Conservation (phyloP, 1,284 basidiomycete genomes). For the Filobasidium uniguttulatum region DNA sequence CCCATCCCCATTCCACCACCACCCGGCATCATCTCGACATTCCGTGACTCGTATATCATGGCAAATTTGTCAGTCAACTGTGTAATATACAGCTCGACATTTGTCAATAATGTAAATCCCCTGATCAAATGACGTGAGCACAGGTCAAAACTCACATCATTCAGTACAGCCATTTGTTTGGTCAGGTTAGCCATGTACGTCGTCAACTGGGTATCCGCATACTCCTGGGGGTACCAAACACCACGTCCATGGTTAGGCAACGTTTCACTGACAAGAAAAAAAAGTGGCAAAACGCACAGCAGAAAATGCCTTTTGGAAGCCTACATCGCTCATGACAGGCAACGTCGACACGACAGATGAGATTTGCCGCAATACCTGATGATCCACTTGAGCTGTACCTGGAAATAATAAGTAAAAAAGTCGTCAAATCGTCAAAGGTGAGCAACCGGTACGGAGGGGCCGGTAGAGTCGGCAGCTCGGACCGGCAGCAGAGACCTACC, state of each 20-base stretch:
- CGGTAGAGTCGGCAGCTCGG: no score
- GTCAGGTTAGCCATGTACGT: constrained; percentile 76
- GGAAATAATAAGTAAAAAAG: neutral
- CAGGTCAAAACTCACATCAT: constrained; percentile 78
- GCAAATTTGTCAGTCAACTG: neutral
- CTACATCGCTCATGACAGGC: constrained; percentile 64
- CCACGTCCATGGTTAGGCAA: neutral
- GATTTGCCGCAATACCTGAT: constrained; percentile 67
- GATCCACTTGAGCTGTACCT: constrained; percentile 58
- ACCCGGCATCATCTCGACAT: neutral
- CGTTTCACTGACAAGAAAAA: neutral
- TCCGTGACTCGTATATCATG: neutral
- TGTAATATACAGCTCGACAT: no score
- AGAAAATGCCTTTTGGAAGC: constrained; percentile 70
- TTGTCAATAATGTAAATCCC: no score
- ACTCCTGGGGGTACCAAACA: constrained; percentile 50
- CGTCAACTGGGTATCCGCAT: constrained; percentile 86
- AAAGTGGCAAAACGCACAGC: constrained; percentile 44
- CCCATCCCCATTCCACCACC: neutral
- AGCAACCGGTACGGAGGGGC: no score
- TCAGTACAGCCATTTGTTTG: constrained; percentile 69
- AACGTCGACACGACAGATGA: constrained; percentile 71
- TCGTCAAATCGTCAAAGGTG: no score
- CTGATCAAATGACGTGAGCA: no score
- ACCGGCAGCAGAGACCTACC: no score